Percentiles rank a stretch among this genome's conserved stretches.
Conservation (phyloP, 2,329 filamentous ascomycete species). For the Onygena corvina region DNA sequence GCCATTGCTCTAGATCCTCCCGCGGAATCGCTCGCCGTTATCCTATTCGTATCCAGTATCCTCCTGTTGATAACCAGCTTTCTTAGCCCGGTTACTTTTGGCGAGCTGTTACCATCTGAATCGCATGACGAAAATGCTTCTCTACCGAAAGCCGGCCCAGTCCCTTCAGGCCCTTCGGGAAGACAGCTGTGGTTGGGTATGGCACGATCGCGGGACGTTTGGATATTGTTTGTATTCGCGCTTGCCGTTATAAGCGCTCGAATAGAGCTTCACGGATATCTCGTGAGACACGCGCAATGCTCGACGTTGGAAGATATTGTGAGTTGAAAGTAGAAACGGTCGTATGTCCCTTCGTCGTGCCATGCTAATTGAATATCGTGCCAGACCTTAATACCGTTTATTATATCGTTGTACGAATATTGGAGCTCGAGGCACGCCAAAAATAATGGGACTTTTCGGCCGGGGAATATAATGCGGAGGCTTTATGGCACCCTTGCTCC, state of each 20-base stretch:
- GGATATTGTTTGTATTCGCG: conserved; percentile 19
- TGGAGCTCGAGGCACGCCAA: conserved; percentile 24
- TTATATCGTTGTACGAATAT: conserved; percentile 33
- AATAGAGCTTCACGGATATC: conserved; percentile 32
- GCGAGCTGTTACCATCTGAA: not conserved
- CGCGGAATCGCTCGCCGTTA: conserved; percentile 32
- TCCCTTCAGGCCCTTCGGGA: conserved; percentile 3
- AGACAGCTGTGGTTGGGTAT: conserved; percentile 12
- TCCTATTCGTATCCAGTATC: conserved; percentile 32
- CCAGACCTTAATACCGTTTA: conserved; percentile 31
- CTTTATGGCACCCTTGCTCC: conserved; percentile 29
- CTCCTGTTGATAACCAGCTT: conserved; percentile 29
- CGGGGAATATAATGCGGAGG: conserved; percentile 14
- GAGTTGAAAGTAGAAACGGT: conserved; percentile 14
- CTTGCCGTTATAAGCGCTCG: conserved; percentile 22
- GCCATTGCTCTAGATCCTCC: conserved; percentile 34
- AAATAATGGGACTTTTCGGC: conserved; percentile 15
- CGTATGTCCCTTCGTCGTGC: not conserved
- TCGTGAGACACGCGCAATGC: conserved; percentile 36
- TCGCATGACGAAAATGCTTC: not conserved
- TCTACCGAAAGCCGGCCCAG: not conserved
- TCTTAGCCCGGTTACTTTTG: conserved; percentile 21
- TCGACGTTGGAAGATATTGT: conserved; percentile 26
- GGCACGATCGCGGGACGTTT: conserved; percentile 16
- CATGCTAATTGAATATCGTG: conserved; percentile 7